Percentiles rank a stretch among this genome's conserved stretches.
These are phyloP conservation scores for Corymbia citriodora DNA, from an alignment of 441 rosid genomes.

Conservation along the genomic window DNA sequence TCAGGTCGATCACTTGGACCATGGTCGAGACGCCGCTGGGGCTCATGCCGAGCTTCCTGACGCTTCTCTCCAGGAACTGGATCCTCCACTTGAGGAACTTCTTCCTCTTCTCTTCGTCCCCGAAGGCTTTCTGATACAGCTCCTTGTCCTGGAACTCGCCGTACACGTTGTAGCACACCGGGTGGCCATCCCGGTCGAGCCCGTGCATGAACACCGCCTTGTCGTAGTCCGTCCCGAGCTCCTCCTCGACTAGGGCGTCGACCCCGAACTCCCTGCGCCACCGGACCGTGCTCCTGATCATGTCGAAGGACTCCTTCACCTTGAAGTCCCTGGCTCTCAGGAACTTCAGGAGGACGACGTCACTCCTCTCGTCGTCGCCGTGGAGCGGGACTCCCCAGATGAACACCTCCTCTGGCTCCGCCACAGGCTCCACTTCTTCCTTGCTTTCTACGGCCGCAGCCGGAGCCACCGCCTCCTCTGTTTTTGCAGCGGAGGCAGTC, in stretches of 20 bases:
- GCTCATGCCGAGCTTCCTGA: slow-evolving; percentile 68
- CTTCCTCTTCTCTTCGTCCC: slow-evolving; percentile 64
- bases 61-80: slow-evolving; percentile 88
- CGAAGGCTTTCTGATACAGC: slow-evolving; percentile 57
- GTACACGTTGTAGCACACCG: slow-evolving; percentile 86
- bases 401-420: slow-evolving; percentile 23
- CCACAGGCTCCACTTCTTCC: neutral
- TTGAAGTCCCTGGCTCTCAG: slow-evolving; percentile 87
- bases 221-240: slow-evolving; percentile 59
- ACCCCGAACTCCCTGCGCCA: slow-evolving; percentile 79
- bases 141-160: slow-evolving; percentile 86
- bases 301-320: slow-evolving; percentile 56
- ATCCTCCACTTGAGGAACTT: slow-evolving; percentile 75
- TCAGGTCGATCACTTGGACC: slow-evolving; percentile 78
- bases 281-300: slow-evolving; percentile 65
- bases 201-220: slow-evolving; percentile 92
- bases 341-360: slow-evolving; percentile 71
- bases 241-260: slow-evolving; percentile 61
- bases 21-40: slow-evolving; percentile 60
- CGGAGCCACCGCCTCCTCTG: neutral
- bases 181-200: slow-evolving; percentile 66
- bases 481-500: neutral
- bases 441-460: neutral
- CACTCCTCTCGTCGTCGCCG: slow-evolving; percentile 62
- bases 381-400: slow-evolving; percentile 83